Evolutionary conservation across 2,329 filamentous ascomycete species (phyloP).

Genomic region (Talaromyces sp.): DNA sequence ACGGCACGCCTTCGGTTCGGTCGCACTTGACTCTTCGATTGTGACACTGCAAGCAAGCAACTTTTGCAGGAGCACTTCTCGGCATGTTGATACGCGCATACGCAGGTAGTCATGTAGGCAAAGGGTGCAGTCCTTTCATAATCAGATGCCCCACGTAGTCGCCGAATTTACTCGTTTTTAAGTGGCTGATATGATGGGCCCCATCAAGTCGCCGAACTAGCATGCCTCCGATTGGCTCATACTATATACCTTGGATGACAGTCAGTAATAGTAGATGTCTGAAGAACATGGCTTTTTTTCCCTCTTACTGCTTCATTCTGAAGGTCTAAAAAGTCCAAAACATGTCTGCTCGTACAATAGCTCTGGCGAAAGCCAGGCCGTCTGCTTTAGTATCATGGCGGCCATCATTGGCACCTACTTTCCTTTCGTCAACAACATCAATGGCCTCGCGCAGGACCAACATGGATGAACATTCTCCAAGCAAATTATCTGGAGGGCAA

Average conservation of each 20-base stretch:
- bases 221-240: not conserved
- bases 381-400: not conserved
- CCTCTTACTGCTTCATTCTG: not conserved
- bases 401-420: not conserved
- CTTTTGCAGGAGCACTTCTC: conserved; percentile 7
- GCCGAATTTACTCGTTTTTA: not conserved
- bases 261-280: not conserved
- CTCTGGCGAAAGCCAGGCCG: not conserved
- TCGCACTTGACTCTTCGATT: conserved; percentile 16
- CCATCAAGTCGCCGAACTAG: not conserved
- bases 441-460: not conserved
- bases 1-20: conserved; percentile 9
- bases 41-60: conserved; percentile 14
- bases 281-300: not conserved
- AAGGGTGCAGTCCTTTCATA: not conserved
- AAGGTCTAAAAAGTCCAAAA: not conserved
- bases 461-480: not conserved
- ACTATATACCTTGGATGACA: not conserved
- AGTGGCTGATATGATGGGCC: not conserved
- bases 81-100: conserved; percentile 2
- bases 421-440: not conserved
- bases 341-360: not conserved
- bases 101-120: not conserved
- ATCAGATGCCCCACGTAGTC: not conserved
- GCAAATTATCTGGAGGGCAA: not conserved